Conservation (phyloP, 2,329 filamentous ascomycete species). For the Furcasterigmium sp. region DNA sequence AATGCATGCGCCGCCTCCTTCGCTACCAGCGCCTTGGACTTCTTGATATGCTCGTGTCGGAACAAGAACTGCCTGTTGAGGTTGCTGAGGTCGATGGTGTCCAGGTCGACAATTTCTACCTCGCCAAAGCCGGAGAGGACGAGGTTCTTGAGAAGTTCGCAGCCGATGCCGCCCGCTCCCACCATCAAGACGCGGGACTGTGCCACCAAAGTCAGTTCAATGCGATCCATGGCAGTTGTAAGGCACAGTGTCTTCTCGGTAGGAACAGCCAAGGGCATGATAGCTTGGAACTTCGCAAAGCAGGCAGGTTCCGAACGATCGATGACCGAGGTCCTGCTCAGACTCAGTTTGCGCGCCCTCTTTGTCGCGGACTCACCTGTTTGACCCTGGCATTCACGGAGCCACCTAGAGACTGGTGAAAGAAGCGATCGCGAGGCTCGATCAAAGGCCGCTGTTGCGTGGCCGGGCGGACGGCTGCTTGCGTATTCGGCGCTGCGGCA, state of each 20-base stretch:
- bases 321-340: too few species aligned
- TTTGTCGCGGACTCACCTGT: conserved; percentile 45
- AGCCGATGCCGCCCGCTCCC: conserved; percentile 94
- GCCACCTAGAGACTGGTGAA: conserved; percentile 62
- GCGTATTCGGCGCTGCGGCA: conserved; percentile 4
- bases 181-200: conserved; percentile 89
- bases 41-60: conserved; percentile 94
- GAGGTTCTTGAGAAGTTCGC: conserved; percentile 95
- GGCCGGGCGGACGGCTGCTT: conserved; percentile 8
- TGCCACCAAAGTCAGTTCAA: conserved; percentile 24
- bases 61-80: conserved; percentile 97
- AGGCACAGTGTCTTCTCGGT: too few species aligned
- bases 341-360: background rate
- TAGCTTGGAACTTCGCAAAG: conserved; percentile 3
- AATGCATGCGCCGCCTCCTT: conserved; percentile 88
- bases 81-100: conserved; percentile 97
- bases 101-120: conserved; percentile 91
- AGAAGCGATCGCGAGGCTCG: conserved; percentile 46
- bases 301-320: background rate
- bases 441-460: conserved; percentile 12
- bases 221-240: background rate
- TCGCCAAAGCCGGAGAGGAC: conserved; percentile 88
- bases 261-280: too few species aligned
- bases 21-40: conserved; percentile 89
- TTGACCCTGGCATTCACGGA: conserved; percentile 62